A percentile compares a stretch with the other conserved stretches of the same genome.
Conservation (phyloP, 1,139 yeast species). For the Candida labiduridarum region DNA sequence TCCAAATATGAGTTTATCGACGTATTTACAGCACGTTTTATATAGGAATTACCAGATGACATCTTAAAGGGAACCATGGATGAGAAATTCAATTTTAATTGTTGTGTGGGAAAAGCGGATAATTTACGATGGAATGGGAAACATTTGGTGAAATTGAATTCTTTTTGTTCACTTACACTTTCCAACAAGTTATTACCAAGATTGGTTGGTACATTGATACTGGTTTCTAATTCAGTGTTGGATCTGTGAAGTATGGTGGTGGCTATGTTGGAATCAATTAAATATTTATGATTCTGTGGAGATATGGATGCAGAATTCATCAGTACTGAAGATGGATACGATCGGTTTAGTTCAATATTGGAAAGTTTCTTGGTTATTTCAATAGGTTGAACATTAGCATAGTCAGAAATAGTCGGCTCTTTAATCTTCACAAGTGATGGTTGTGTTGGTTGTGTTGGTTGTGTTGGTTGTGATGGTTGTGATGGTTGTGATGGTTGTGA, state of each 20-base stretch:
- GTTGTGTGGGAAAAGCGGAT: conserved; percentile 65
- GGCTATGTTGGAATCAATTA: not conserved
- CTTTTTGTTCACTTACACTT: conserved; percentile 48
- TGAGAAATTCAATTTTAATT: conserved; percentile 44
- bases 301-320: conserved; percentile 18
- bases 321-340: conserved; percentile 5
- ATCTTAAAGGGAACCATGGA: conserved; percentile 35
- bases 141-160: conserved; percentile 71
- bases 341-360: conserved; percentile 5
- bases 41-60: conserved; percentile 25
- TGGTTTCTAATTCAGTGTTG: conserved; percentile 6
- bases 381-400: conserved; percentile 17
- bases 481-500: not conserved
- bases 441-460: not conserved
- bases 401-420: conserved; percentile 5
- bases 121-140: conserved; percentile 81
- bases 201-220: conserved; percentile 2
- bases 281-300: conserved; percentile 16
- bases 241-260: not conserved
- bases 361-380: conserved; percentile 14
- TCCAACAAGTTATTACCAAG: conserved; percentile 27
- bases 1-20: conserved; percentile 55
- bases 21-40: conserved; percentile 57
- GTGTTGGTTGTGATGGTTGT: not conserved
- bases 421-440: not conserved